Base-by-base conservation (phyloP, 306 rosid species). In the Chamaecrista fasciculata region DNA sequence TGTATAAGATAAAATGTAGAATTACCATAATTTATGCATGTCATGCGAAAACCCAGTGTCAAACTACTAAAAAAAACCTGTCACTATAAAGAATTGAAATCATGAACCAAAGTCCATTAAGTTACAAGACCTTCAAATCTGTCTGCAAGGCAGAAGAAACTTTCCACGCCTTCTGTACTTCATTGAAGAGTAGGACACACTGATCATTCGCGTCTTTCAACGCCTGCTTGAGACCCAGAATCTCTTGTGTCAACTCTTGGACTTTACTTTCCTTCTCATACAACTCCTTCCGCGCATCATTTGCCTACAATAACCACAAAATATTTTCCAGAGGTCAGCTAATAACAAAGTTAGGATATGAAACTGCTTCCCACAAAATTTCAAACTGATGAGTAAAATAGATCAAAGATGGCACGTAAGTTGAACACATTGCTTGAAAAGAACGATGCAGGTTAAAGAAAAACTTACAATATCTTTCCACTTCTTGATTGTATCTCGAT, bases 161-260 rank as follows among this genome's bases (percentile, higher is more conserved):
- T 82, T 88, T 90, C 97, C 95, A 88, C 1, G 91, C 95, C 84
- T 86, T 94, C 76, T 90, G 98, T 40, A 94, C 95, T 86, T 94
- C 98, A 80, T 94, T 94, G 79, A 80, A 94, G 81, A 90, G 97
- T 61, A 90, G 53, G 74, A 88, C 86, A 70, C 95, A 90, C 81
- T 94, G 98, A 80, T 88, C 96, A 74, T 90, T 94, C 42, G 95
- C 96, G 69, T 85, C 91, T 84, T 88, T 88, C 48, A 86, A 83
- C 28, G 82, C 80, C 47, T 82, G 79, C 75, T 88, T 86, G 66
- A 88, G 92, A 50, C 78, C 92, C 78, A 90, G 67, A 81, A 78
- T 76, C 74, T 86, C 97, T 78, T 84, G 91, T 76, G 84, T 86
- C 72, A 90, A 81, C 82, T 86, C 95, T 71, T 72, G 87, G 50